phyloP scores from a whole-genome alignment of 495 filamentous ascomycete species.

The Neohortaea acidophila region DNA sequence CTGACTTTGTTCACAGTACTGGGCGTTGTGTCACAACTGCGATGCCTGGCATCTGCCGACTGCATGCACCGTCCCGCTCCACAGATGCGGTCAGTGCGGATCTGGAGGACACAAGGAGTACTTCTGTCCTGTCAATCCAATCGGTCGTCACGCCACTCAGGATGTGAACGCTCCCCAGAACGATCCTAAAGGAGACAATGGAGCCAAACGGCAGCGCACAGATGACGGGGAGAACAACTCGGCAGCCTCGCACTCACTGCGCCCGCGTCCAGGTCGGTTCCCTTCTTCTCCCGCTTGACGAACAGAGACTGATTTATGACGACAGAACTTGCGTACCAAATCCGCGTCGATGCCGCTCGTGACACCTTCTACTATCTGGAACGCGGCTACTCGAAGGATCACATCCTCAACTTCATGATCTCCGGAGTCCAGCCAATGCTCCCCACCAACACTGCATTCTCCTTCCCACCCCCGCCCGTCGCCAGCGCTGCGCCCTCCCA shows the following conservation, averaged over 20 bases:
- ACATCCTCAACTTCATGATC: neutral
- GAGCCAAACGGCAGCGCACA: neutral
- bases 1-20: neutral
- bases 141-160: neutral
- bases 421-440: too few species aligned
- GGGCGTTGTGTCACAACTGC: slow-evolving; percentile 2
- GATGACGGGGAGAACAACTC: too few species aligned
- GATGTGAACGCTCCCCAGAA: too few species aligned
- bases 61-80: neutral
- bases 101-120: neutral
- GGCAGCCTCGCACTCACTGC: too few species aligned
- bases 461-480: too few species aligned
- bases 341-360: neutral
- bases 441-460: too few species aligned
- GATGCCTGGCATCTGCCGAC: slow-evolving; percentile 1
- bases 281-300: too few species aligned
- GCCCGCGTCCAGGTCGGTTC: neutral
- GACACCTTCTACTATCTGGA: neutral
- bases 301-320: neutral
- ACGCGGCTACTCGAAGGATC: neutral
- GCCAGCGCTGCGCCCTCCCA: too few species aligned
- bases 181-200: neutral
- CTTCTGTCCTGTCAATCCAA: slow-evolving; percentile 1
- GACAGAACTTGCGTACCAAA: neutral
- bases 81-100: neutral